Evolutionary conservation across 306 rosid species (phyloP), one percentile per base, ranked within the genome.

Genomic region (Pachyrhizus erosus): DNA sequence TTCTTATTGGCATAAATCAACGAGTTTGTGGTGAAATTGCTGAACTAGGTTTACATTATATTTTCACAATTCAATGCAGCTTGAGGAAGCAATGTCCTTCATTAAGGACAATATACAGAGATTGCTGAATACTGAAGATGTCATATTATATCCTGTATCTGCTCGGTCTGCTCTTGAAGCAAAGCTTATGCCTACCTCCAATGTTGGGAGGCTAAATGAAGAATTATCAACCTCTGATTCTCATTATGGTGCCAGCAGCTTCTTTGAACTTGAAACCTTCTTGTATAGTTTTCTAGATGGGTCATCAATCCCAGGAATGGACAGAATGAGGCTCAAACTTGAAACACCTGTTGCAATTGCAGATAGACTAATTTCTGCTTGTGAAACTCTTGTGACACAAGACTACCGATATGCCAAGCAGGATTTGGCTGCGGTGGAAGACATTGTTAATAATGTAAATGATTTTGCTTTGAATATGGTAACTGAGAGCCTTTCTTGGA

Each of bases 131-230:
- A 78, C 90, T 13, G 98, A 92, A 82, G 80, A 86, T 73, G 96
- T 96, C 79, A 85, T 73, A 68, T 78, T 96, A 79, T 96, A 91
- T 90, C 97, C 99, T 12, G 94, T 96, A 20, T 92, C 99, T 75
- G 99, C 98, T 5, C 85, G 98, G 86, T 84, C 91, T 91, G 92
- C 99, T 70, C 98, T 96, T 87, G 93, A 93, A 78, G 90, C 88
- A 61, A 96, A 96, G 84, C 96, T 96, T 79, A 80, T 81, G 49
- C 74, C 86, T 54, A 77, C 87, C 78, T 65, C 90, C 48, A 87
- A 79, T 48, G 68, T 80, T 82, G 89, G 80, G 76, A 82, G 89
- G 62, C 84, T 58, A 69, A 34, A 61, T 64, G 84, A 79, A 75
- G 89, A 86, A 65, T 18, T 87, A 64, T 80, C 85, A 5, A 60